Evolutionary conservation across 106 monocot species (phyloP), one percentile per base, ranked within the genome.

Genomic region (Narthecium ossifragum): DNA sequence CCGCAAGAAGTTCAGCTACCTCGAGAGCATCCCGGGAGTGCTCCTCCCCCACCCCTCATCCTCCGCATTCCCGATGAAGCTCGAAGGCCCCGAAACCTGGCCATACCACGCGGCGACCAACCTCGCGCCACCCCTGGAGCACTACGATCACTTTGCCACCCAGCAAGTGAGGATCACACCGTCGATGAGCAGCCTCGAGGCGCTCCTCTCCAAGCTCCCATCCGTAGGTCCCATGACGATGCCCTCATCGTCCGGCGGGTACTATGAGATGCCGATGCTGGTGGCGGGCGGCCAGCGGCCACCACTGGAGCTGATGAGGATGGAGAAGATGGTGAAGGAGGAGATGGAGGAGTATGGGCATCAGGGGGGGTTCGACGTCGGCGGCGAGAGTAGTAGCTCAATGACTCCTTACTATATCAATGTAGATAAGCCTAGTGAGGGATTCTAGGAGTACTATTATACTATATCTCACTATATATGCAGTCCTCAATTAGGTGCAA

Each of bases 1-100:
- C 7, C 75, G 98, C 20, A 86, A 86, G 72, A 91, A 82, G 67
- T 99, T 99, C 69, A 62, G 67, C 59, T 99, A 85, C 77, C 71
- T 99, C 1, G 98, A 99, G 60, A 91, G 84, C 84, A 99, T 99
- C 65, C 98, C 98, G 0, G 98, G 98, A 8, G 87, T 99, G 22
- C 73, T 99, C 51, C 82, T 99, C 6, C 98, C 98, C 0, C 98
- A 99, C 66, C 91, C 98, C 0, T 99, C 98, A 1, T 79, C 91
- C 18, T 32, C 82, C 0, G 54, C 71, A 34, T 73, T 75, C 60
- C 77, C 89, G 0, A 56, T 63, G 60, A 70, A 56, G 32, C n/a
- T 69, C 8, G 60, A 68, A 29, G 64, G 34, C 0, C 13, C 59
- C 21, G 51, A 61, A 28, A 34, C 52, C 12, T 78, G 74, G 83